Percentiles rank a stretch among this genome's conserved stretches.
Evolutionary conservation across 2,329 filamentous ascomycete species (phyloP).

Genomic region (Phyllosticta citriasiana): DNA sequence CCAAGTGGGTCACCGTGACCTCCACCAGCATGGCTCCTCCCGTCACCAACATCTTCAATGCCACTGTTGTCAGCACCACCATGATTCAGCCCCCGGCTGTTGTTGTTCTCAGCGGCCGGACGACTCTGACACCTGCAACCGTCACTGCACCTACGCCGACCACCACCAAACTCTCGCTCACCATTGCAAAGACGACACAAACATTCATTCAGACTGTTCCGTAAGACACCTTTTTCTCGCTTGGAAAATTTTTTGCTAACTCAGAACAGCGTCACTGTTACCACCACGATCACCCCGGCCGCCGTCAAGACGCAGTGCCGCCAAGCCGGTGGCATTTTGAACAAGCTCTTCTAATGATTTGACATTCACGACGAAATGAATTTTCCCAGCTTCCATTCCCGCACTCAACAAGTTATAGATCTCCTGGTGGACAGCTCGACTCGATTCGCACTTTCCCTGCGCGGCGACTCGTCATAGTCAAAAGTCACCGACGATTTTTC

Average conservation of each 20-base stretch:
- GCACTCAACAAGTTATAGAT: background rate
- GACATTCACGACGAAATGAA: background rate
- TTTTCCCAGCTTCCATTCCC: background rate
- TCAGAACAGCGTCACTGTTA: constrained; percentile 15
- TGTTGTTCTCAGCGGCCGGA: constrained; percentile 16
- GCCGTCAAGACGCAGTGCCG: constrained; percentile 15
- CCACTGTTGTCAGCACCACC: constrained; percentile 10
- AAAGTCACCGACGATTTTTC: background rate
- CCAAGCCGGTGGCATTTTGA: constrained; percentile 15
- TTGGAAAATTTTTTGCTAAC: background rate
- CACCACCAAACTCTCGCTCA: constrained; percentile 14
- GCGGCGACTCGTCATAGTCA: background rate
- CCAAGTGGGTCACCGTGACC: constrained; percentile 18
- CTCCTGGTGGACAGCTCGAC: background rate
- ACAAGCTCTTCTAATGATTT: background rate
- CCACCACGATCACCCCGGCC: constrained; percentile 16
- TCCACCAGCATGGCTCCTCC: constrained; percentile 16
- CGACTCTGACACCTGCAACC: constrained; percentile 14
- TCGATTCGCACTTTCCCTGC: background rate
- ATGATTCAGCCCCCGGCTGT: constrained; percentile 18
- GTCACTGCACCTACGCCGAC: constrained; percentile 21
- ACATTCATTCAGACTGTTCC: constrained; percentile 13
- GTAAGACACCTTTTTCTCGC: constrained; percentile 12
- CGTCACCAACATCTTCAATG: constrained; percentile 14
- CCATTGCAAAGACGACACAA: constrained; percentile 14